phyloP scores from a whole-genome alignment of 2,329 filamentous ascomycete genomes.

The Teratosphaeria epicoccoides region DNA sequence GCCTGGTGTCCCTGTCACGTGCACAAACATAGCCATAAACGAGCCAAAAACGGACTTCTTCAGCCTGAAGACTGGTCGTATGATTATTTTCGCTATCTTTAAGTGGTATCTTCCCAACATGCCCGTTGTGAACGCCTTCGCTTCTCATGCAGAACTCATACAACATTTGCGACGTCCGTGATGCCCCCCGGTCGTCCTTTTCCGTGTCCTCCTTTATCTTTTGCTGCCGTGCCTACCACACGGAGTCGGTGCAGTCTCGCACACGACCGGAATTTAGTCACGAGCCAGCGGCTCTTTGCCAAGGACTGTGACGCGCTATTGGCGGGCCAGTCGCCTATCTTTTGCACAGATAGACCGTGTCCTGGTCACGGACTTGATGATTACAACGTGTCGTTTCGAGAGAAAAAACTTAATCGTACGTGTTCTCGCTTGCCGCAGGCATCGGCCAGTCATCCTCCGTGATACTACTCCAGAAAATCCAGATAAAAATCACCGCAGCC shows the following conservation, averaged over 20 bases:
- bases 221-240: too few relatives aligned
- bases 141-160: background rate
- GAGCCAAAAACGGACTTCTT: background rate
- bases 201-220: background rate
- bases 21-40: background rate
- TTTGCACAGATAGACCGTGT: too few relatives aligned
- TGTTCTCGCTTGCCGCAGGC: constrained; percentile 31
- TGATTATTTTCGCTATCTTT: background rate
- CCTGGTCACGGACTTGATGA: too few relatives aligned
- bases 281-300: too few relatives aligned
- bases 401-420: constrained; percentile 5
- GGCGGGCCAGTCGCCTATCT: too few relatives aligned
- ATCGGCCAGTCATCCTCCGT: constrained; percentile 96
- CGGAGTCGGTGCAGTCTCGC: too few relatives aligned
- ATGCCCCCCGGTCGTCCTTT: background rate
- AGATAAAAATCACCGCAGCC: constrained; percentile 68
- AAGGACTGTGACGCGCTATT: too few relatives aligned
- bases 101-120: background rate
- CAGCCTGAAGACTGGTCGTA: background rate
- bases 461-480: constrained; percentile 98
- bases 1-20: background rate
- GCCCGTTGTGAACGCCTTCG: background rate
- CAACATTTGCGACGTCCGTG: background rate
- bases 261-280: too few relatives aligned
- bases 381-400: too few relatives aligned